Evolutionary conservation across 2,329 filamentous ascomycete genomes (phyloP), one percentile per base, ranked within the genome.

Genomic region (Bertia moriformis): DNA sequence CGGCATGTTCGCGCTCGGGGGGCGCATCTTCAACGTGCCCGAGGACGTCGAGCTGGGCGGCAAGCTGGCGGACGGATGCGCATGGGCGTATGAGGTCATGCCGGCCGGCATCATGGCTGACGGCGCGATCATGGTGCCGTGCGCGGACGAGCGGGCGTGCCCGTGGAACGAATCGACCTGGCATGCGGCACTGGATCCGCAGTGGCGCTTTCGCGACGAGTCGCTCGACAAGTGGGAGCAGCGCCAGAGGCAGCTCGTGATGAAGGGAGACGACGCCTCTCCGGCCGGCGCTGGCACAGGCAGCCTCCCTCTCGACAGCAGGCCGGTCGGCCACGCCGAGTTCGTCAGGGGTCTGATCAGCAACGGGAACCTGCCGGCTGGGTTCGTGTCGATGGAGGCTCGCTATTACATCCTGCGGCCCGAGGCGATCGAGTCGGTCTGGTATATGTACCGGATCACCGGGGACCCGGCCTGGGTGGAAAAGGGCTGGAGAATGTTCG

Each of bases 1-100:
- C 4, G 82, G 79, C 7, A 77, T 81, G 63, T 77, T 83, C 36
- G 80, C 65, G 1, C 66, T 87, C 24, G 77, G 71, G 1, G 74
- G 79, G 1, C 72, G 68, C 43, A 61, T 85, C 18, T 71, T 83
- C 44, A 49, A 63, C 37, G 62, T 59, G 1, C 60, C 62, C 0
- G 61, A 68, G 3, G 71, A 80, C 29, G 52, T 81, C 4, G 58
- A 66, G 2, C 60, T 71, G 14, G 77, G 71, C 1, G 61, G 63
- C 41, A 69, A 70, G 47, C 59, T 83, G 2, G 71, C 74, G 1
- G 64, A 76, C 39, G 77, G 75, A 3, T 82, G 77, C 47, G 62
- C 78, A 10, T 81, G 72, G 61, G 65, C 66, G 0, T 82, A 82
- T 51, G 59, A 66, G 24, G 59, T 62, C 14, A 72, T 69, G 44